Conservation (phyloP, 371 early-diverging fungal genomes). For the Circinella minor region DNA sequence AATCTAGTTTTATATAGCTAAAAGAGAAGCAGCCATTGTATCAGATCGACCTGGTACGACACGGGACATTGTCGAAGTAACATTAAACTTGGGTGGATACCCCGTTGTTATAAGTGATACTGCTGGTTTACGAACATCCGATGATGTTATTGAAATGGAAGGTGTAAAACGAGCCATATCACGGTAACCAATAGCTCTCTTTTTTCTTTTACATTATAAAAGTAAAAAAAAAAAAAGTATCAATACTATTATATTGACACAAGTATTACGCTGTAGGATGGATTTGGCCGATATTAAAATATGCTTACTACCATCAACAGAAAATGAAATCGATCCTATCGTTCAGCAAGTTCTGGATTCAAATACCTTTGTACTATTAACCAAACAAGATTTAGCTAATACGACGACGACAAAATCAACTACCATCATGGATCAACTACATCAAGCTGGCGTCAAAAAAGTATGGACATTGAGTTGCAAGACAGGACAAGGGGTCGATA, state of each 20-base stretch:
- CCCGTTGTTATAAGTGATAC: constrained; percentile 80
- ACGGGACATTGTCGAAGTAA: constrained; percentile 78
- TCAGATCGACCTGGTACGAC: constrained; percentile 84
- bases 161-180: constrained; percentile 73
- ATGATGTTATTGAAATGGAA: constrained; percentile 74
- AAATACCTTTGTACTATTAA: constrained; percentile 69
- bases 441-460: constrained; percentile 21
- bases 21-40: constrained; percentile 81
- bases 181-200: constrained; percentile 23
- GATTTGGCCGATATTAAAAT: constrained; percentile 55
- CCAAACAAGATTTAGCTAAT: constrained; percentile 62
- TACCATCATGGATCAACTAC: not conserved
- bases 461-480: constrained; percentile 67
- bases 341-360: constrained; percentile 53
- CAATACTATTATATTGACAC: not conserved
- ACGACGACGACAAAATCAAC: not conserved
- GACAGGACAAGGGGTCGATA: constrained; percentile 63
- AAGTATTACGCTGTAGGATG: constrained; percentile 25
- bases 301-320: constrained; percentile 43
- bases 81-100: constrained; percentile 76
- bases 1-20: constrained; percentile 42
- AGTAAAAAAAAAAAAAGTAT: not conserved
- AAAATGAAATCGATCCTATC: constrained; percentile 42
- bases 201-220: too few relatives aligned
- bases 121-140: constrained; percentile 72